phyloP scores from a whole-genome alignment of 2,329 filamentous ascomycete genomes.

The Byssothecium circinans region DNA sequence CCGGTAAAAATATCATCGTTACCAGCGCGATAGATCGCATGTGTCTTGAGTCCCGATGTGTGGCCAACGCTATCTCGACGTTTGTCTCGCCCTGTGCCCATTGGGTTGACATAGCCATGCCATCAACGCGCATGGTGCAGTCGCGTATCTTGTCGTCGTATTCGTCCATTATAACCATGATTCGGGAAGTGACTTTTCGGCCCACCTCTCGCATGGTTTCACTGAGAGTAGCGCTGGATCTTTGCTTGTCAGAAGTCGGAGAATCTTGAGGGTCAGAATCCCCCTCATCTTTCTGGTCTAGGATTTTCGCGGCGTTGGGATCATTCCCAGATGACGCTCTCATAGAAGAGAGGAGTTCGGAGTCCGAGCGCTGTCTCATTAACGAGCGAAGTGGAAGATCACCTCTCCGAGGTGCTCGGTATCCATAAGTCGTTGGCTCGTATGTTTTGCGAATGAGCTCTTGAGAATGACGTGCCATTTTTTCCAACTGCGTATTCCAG shows the following conservation, averaged over 20 bases:
- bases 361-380: too few relatives aligned
- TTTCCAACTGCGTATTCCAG: conserved; percentile 20
- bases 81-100: conserved; percentile 25
- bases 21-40: conserved; percentile 27
- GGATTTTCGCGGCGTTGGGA: too few relatives aligned
- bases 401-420: too few relatives aligned
- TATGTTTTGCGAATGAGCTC: not conserved
- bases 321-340: too few relatives aligned
- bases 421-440: too few relatives aligned
- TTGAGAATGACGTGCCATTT: conserved; percentile 9
- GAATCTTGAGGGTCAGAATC: too few relatives aligned
- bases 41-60: conserved; percentile 18
- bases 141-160: conserved; percentile 25
- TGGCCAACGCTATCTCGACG: conserved; percentile 22
- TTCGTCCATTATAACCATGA: conserved; percentile 17
- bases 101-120: conserved; percentile 30
- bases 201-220: conserved; percentile 5
- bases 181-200: conserved; percentile 13
- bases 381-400: too few relatives aligned
- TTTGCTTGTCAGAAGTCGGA: too few relatives aligned
- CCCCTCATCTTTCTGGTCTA: too few relatives aligned
- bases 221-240: too few relatives aligned
- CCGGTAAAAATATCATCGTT: conserved; percentile 26
- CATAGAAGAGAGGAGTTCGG: too few relatives aligned
- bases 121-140: conserved; percentile 25